Percentiles rank a stretch among this genome's conserved stretches.
Conservation (phyloP, 2,329 filamentous ascomycete genomes). For the Rosellinia necatrix region DNA sequence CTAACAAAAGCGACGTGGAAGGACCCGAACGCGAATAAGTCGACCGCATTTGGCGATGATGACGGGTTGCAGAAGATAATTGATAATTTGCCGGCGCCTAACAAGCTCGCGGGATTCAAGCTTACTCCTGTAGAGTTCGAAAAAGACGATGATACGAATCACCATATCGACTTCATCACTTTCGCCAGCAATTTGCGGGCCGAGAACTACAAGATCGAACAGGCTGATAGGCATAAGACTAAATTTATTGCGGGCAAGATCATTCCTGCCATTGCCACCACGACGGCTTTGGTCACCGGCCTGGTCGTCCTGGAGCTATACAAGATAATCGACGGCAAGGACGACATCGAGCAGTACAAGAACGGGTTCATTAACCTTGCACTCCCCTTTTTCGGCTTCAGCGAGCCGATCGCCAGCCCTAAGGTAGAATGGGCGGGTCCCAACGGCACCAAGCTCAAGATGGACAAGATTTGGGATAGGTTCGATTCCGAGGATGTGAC, state of each 20-base stretch:
- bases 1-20: slow-evolving; percentile 34
- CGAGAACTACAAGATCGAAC: slow-evolving; percentile 96
- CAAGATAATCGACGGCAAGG: slow-evolving; percentile 96
- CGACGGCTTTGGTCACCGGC: slow-evolving; percentile 92
- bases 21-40: slow-evolving; percentile 86
- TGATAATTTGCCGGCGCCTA: slow-evolving; percentile 75
- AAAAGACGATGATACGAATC: slow-evolving; percentile 97
- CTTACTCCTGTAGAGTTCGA: slow-evolving; percentile 93
- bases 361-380: slow-evolving; percentile 98
- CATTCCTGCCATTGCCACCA: slow-evolving; percentile 97
- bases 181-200: slow-evolving; percentile 95
- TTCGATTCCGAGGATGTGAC: slow-evolving; percentile 90
- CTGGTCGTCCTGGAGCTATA: slow-evolving; percentile 90
- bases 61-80: slow-evolving; percentile 76
- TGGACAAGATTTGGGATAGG: slow-evolving; percentile 98
- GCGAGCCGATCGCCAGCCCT: slow-evolving; percentile 90
- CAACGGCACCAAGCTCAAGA: slow-evolving; percentile 70
- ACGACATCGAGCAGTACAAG: slow-evolving; percentile 98
- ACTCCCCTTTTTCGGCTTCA: slow-evolving; percentile 97
- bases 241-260: slow-evolving; percentile 99
- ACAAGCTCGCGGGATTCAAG: slow-evolving; percentile 84
- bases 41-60: slow-evolving; percentile 70
- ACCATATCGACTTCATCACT: slow-evolving; percentile 99
- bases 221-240: slow-evolving; percentile 93
- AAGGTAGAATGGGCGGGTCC: slow-evolving; percentile 88